Evolutionary conservation across 2,329 filamentous ascomycete genomes (phyloP), one percentile per base, ranked within the genome.

Genomic region (Zarea fungicola): DNA sequence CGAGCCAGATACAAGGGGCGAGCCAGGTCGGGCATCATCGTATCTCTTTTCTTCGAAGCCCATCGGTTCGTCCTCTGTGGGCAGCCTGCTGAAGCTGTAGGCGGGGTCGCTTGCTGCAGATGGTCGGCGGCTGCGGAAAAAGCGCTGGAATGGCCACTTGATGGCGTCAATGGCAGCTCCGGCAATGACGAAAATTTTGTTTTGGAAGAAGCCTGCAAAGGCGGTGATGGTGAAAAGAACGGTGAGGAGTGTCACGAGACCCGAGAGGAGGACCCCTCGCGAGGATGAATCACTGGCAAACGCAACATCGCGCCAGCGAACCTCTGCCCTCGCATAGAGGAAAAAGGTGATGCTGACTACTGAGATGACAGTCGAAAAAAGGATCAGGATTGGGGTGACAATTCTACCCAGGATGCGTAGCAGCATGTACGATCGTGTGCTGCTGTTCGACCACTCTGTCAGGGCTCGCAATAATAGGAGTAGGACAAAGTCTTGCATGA

Each of bases 261-360:
- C 60, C 8, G 60, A 56, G 6, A 62, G 46, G 6, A 63, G 55
- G 37, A 63, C 50, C 11, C 50, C 52, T 19, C 58, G 58, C 3
- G 57, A 59, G 14, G 54, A 52, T 6, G 60, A 52, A 36, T 61
- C 59, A 5, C 53, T 42, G 1, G 60, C 60, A 34, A 62, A 47
- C 3, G 52, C 57, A 16, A 60, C 55, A 40, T 62, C 62, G 13
- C 59, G 56, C 60, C 60, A 62, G 32, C 61, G 60, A 16, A 62
- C 57, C 41, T 62, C 60, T 1, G 60, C 57, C 14, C 57, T 57
- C 6, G 58, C 56, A 9, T 65, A 58, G 8, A 54, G 45, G 48
- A 65, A 67, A 36, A 67, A 67, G 3, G 64, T 60, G 2, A 66
- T 56, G 45, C 49, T 58, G 29, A 60, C 50, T 13, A 45, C 39